Evolutionary conservation across 192 early-diverging fungal genomes (phyloP), one percentile per base, ranked within the genome.

Genomic region (Coemansia sp.): DNA sequence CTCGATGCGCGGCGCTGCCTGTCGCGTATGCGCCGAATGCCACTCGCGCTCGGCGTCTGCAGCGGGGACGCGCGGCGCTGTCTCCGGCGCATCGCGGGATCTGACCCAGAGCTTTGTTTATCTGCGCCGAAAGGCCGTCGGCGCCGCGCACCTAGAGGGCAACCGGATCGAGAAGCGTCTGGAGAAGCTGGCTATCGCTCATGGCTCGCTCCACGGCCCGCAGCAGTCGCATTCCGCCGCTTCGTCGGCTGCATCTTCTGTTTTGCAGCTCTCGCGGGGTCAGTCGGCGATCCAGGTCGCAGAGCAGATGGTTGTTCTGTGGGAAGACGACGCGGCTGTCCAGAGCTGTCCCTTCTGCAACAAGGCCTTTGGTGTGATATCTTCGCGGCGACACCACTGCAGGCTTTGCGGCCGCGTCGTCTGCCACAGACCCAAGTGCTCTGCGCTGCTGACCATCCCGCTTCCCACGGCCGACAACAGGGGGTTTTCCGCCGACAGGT

Each of bases 81-180:
- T 29, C 3, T 6, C 1, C 62, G 85, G 85, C 6, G 69, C 67
- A 11, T 71, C 71, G 16, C 81, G 86, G 18, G 82, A 57, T 32
- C 63, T 72, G 46, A 88, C 88, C 7, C 62, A 78, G 4, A 58
- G 64, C 6, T 88, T 89, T 65, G 60, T 71, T 25, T 76, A 76
- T 36, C 57, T 70, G 59, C 71, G 89, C 51, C 64, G 61, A 30
- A 79, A 74, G 51, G 83, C 84, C 11, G 78, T 84, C 4, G 85
- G 85, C 29, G 70, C 71, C 14, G 83, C 86, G 8, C 84, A 86
- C 52, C 66, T 92, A 32, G 90, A 89, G 56, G 83, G 83, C 4
- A 92, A 89, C 61, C 76, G 88, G 34, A 69, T 90, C 4, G 89
- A 90, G 63, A 87, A 89, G 64, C 81, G 90, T 3, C 65, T 92